Evolutionary conservation across 495 filamentous ascomycete genomes (phyloP).

Genomic region (Talaromyces proteolyticus): DNA sequence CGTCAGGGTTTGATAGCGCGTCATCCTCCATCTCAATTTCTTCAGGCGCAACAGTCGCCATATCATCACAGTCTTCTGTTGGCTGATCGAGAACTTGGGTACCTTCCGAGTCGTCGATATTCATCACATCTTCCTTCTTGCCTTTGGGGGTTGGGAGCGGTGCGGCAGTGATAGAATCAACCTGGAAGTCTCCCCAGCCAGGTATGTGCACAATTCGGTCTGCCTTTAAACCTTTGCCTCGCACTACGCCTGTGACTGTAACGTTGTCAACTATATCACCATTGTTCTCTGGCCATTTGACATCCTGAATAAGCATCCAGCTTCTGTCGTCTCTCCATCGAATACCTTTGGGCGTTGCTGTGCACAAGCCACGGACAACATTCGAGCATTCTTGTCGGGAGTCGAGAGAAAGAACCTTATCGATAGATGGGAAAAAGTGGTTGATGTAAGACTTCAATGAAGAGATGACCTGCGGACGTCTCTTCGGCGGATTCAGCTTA

Average conservation of each 20-base stretch:
- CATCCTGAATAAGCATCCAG: constrained; percentile 87
- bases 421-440: constrained; percentile 85
- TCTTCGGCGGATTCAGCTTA: constrained; percentile 70
- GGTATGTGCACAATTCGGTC: constrained; percentile 87
- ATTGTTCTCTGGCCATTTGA: constrained; percentile 58
- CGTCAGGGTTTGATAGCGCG: constrained; percentile 48
- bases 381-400: constrained; percentile 85
- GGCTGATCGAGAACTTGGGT: constrained; percentile 59
- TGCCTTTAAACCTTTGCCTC: constrained; percentile 81
- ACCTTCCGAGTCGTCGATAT: constrained; percentile 50
- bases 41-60: constrained; percentile 81
- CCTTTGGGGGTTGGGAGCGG: constrained; percentile 47
- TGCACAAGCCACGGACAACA: constrained; percentile 83
- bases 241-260: constrained; percentile 77
- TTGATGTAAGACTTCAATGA: constrained; percentile 86
- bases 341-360: constrained; percentile 82
- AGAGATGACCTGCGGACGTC: constrained; percentile 62
- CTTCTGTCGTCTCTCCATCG: constrained; percentile 89
- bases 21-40: constrained; percentile 69
- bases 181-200: constrained; percentile 93
- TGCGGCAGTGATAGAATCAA: constrained; percentile 77
- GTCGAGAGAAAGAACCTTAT: constrained; percentile 82
- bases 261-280: constrained; percentile 45
- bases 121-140: constrained; percentile 63
- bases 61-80: constrained; percentile 70